A percentile compares a stretch with the other conserved stretches of the same genome.
These are phyloP conservation scores for Globisporangium polare DNA, from an alignment of 352 stramenopile species.

Conservation along the genomic window DNA sequence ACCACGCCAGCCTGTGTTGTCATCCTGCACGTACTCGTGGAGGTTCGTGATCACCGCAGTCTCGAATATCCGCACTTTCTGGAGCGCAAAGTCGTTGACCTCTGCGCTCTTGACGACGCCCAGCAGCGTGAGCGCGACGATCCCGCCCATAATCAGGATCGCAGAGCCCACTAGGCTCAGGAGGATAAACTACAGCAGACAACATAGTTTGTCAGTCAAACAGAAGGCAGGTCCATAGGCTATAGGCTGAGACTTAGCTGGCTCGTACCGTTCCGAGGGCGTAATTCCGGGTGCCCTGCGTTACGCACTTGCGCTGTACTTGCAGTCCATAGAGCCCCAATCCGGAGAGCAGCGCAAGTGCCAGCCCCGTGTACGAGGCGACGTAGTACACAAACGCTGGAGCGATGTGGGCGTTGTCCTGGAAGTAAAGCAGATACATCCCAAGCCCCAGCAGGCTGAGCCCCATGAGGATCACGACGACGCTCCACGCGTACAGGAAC, in stretches of 20 bases:
- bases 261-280: conserved; percentile 40
- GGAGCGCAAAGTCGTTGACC: conserved; percentile 29
- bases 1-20: conserved; percentile 29
- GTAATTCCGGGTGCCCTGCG: conserved; percentile 51
- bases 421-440: conserved; percentile 58
- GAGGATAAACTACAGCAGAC: conserved; percentile 38
- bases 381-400: conserved; percentile 47
- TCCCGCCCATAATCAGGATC: conserved; percentile 45
- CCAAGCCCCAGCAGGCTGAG: conserved; percentile 46
- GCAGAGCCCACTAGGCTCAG: conserved; percentile 34
- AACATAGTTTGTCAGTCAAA: background rate
- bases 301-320: conserved; percentile 50
- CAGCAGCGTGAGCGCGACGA: conserved; percentile 40
- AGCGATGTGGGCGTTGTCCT: conserved; percentile 49
- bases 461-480: conserved; percentile 47
- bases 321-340: conserved; percentile 47
- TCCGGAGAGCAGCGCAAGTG: conserved; percentile 34
- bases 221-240: too few relatives aligned
- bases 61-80: conserved; percentile 38
- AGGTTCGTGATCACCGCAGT: conserved; percentile 40
- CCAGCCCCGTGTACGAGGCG: conserved; percentile 42
- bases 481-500: conserved; percentile 53
- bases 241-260: too few relatives aligned
- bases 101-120: conserved; percentile 31
- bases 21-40: conserved; percentile 22